These are phyloP conservation scores for Cyclocybe cylindracea DNA, from an alignment of 768 basidiomycete genomes.

Conservation along the genomic window DNA sequence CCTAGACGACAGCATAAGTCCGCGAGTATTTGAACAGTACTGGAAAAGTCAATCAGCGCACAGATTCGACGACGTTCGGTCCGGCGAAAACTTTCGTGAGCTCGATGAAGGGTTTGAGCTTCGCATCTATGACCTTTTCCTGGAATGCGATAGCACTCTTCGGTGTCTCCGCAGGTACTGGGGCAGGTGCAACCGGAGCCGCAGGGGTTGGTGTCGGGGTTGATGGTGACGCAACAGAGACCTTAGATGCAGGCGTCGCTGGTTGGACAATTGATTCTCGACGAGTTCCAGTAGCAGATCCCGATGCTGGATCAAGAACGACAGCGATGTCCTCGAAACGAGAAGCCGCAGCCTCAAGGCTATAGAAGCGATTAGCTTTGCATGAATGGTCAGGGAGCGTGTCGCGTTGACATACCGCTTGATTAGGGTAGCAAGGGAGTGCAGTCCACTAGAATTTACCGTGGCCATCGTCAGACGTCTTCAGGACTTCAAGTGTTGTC, in stretches of 20 bases:
- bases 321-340: constrained; percentile 89
- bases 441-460: constrained; percentile 53
- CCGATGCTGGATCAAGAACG: constrained; percentile 28
- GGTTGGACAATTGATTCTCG: constrained; percentile 10
- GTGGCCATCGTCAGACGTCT: constrained; percentile 3
- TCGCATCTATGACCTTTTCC: constrained; percentile 69
- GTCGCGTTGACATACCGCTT: constrained; percentile 57
- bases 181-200: constrained; percentile 33
- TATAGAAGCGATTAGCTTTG: constrained; percentile 35
- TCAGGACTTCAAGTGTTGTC: neutral
- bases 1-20: constrained; percentile 42
- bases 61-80: constrained; percentile 75
- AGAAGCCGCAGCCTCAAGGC: constrained; percentile 91
- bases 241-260: constrained; percentile 2
- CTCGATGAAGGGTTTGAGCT: constrained; percentile 72
- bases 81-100: constrained; percentile 73
- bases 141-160: constrained; percentile 72
- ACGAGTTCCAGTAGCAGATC: constrained; percentile 5
- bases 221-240: neutral
- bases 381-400: neutral
- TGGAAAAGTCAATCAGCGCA: constrained; percentile 34
- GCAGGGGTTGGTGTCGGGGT: constrained; percentile 21
- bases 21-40: neutral
- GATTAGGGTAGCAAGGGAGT: constrained; percentile 80
- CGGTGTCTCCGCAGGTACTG: constrained; percentile 43